phyloP scores from a whole-genome alignment of 2,329 filamentous ascomycete genomes.

The Cordyceps sp. region DNA sequence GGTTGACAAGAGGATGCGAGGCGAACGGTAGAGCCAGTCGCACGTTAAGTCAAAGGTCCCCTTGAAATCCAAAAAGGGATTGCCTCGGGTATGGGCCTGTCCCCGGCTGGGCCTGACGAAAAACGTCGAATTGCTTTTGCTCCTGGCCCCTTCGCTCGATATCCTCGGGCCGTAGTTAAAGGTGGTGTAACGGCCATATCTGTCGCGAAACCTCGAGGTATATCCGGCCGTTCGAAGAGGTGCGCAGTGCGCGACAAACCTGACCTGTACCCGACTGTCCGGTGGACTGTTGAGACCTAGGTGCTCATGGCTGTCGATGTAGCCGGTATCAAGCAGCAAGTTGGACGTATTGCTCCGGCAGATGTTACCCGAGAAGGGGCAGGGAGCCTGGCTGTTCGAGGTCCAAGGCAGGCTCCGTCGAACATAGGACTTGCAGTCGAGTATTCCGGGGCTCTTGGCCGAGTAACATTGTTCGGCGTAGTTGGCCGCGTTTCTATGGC shows the following conservation, averaged over 20 bases:
- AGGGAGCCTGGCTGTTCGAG: neutral
- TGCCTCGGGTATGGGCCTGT: too few species aligned
- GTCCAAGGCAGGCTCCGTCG: neutral
- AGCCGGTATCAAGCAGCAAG: neutral
- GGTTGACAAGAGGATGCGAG: too few species aligned
- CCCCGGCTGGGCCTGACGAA: too few species aligned
- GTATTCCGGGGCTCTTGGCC: neutral
- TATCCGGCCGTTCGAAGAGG: neutral
- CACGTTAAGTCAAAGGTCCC: too few species aligned
- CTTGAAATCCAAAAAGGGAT: too few species aligned
- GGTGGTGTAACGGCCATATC: too few species aligned
- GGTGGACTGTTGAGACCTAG: neutral
- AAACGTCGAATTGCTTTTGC: too few species aligned
- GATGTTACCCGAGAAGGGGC: neutral
- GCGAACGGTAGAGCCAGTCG: too few species aligned
- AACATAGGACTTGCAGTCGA: neutral
- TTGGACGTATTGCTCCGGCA: neutral
- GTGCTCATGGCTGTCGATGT: neutral
- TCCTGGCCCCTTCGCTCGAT: too few species aligned
- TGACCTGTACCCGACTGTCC: neutral
- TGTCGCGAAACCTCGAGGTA: too few species aligned
- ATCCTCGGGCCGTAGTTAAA: too few species aligned
- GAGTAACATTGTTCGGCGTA: slow-evolving; percentile 1
- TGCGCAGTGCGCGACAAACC: neutral
- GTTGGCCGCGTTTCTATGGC: neutral